Evolutionary conservation across 208 protist genomes (phyloP), one percentile per base, ranked within the genome.

Genomic region (Vickermania ingenoplastis): DNA sequence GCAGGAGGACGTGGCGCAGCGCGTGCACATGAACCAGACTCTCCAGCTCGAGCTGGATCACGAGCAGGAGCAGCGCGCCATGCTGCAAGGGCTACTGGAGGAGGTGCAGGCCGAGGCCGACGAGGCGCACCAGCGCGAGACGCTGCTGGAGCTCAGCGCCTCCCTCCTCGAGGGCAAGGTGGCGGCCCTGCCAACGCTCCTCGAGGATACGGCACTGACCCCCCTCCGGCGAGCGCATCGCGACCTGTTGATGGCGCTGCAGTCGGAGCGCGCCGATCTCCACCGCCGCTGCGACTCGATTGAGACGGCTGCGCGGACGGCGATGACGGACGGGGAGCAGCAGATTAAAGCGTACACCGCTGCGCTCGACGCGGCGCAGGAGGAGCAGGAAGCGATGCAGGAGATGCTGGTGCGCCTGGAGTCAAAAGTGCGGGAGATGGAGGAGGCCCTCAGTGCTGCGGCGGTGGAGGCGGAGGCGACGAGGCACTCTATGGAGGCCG

Each of bases 231-330:
- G 78, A 69, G 3, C 75, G 69, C 13, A 65, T 89, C 53, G 81
- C 49, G 69, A 53, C 29, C 61, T 58, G 57, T 49, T 79, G 31
- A 61, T 59, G 0, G 66, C 61, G 27, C 54, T 74, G 11, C 27
- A 50, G 52, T 23, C 45, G 17, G 76, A 83, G 48, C 76, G 66
- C 3, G 65, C 81, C 48, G 52, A 1, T 11, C 36, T 75, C 28
- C 59, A 78, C 31, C 62, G 73, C 58, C 76, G 81, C 56, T 59
- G 73, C 25, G 82, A 86, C 63, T 53, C 59, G 36, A 51, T 81
- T 11, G 64, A 68, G n/a, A 69, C 81, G 62, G 63, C 74, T 29
- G 54, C 71, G n/a, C 64, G 66, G 36, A 73, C 57, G 30, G 68
- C 71, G 29, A 58, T 62, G 48, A 69, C 69, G 3, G 62, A 71